These are phyloP conservation scores for Kalaharituber pfeilii DNA, from an alignment of 2,329 filamentous ascomycete genomes.

Conservation along the genomic window DNA sequence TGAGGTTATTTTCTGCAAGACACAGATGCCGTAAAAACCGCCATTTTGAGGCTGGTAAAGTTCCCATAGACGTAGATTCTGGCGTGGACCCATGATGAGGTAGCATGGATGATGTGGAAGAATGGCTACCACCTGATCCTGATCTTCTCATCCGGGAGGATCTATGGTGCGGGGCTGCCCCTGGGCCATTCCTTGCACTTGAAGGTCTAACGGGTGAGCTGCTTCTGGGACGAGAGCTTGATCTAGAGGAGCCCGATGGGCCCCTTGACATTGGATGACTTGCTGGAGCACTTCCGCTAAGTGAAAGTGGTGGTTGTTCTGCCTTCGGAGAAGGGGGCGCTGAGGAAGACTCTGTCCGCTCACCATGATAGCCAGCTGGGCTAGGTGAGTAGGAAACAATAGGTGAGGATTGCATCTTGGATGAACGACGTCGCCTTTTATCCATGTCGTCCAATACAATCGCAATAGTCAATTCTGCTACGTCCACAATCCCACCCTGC, in stretches of 20 bases:
- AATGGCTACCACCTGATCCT: conserved; percentile 75
- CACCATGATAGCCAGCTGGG: conserved; percentile 15
- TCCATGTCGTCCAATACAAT: conserved; percentile 96
- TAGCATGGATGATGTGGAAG: conserved; percentile 18
- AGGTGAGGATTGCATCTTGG: conserved; percentile 68
- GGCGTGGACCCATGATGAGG: conserved; percentile 1
- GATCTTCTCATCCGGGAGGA: conserved; percentile 65
- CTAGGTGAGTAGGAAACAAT: conserved; percentile 45
- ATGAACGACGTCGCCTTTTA: conserved; percentile 69
- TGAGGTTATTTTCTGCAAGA: conserved; percentile 78
- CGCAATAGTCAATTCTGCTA: conserved; percentile 72
- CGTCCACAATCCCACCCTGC: conserved; percentile 73
- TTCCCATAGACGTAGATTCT: conserved; percentile 32
- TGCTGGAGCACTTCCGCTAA: conserved; percentile 12
- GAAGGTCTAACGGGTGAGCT: conserved; percentile 63
- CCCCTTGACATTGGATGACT: conserved; percentile 16
- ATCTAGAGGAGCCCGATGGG: conserved; percentile 19
- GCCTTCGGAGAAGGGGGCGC: conserved; percentile 16
- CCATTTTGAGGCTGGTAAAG: conserved; percentile 78
- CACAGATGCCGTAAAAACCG: conserved; percentile 83
- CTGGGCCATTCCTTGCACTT: conserved; percentile 54
- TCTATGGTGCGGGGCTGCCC: conserved; percentile 39
- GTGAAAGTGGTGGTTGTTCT: conserved; percentile 27
- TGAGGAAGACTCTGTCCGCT: conserved; percentile 28
- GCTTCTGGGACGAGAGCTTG: conserved; percentile 44